Evolutionary conservation across 179 eudicot genomes (phyloP), one percentile per base, ranked within the genome.

Genomic region (Beta corolliflora): DNA sequence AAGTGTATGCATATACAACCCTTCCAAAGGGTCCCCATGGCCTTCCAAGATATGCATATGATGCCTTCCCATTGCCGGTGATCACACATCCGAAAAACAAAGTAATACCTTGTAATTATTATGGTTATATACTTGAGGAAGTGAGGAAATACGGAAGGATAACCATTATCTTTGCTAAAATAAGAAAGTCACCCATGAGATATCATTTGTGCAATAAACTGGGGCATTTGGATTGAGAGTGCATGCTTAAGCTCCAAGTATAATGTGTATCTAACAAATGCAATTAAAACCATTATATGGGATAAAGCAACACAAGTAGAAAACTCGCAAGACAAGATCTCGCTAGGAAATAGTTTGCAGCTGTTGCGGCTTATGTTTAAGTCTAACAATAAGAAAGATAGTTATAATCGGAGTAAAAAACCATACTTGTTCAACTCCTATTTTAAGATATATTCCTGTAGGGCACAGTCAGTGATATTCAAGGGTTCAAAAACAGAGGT

Each of bases 11-110:
- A 82, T 87, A 93, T 36, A 93, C 94, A 77, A 93, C 98, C 80
- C 97, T 88, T 77, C 95, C 97, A 84, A 90, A 94, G 53, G 97
- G 97, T 67, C 99, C 99, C 99, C 99, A 95, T 64, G 99, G 99
- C 45, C 99, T 92, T 77, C 99, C 99, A 65, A 95, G 99, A 88
- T 89, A 80, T 12, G 91, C 72, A 77, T 92, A 95, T 71, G 89
- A 80, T 71, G 90, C 76, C 76, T 84, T 89, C 68, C 98, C 98
- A 80, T 88, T 90, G 74, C 99, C 98, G 41, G 99, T 95, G 77
- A 95, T 92, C 77, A 92, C 95, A 84, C 99, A 95, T 83, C 99
- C 92, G 88, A 67, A 81, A 82, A 60, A 58, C 59, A 74, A 68
- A 74, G 41, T 77, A 18, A 44, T 53, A 71, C 29, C 60, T 23